These are phyloP conservation scores for Tillandsia fasciculata DNA, from an alignment of 176 grass and related monocot genomes.

Conservation along the genomic window DNA sequence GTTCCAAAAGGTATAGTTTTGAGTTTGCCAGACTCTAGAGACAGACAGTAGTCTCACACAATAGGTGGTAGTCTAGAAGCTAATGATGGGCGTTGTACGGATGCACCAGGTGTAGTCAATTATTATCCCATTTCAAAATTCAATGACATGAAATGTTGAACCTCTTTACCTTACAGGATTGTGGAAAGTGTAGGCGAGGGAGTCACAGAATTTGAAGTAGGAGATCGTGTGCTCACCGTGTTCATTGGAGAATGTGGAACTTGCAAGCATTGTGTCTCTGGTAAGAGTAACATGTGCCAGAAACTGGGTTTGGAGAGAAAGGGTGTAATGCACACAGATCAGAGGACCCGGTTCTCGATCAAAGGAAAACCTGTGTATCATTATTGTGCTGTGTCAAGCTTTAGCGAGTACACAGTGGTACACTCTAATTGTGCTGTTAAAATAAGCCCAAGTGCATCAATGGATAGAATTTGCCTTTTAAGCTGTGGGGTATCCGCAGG, in stretches of 20 bases:
- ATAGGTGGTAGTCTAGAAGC: too few species aligned
- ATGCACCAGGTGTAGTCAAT: not conserved
- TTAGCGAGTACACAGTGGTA: conserved; percentile 88
- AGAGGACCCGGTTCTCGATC: conserved; percentile 66
- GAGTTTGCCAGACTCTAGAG: too few species aligned
- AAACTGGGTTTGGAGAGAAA: conserved; percentile 80
- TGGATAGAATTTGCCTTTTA: conserved; percentile 82
- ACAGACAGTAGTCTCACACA: too few species aligned
- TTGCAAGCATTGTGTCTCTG: conserved; percentile 72
- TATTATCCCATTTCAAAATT: not conserved
- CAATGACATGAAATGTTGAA: not conserved
- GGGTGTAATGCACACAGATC: conserved; percentile 85
- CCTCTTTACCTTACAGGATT: conserved; percentile 30
- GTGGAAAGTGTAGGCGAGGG: conserved; percentile 74
- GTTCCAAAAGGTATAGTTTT: too few species aligned
- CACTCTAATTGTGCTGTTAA: conserved; percentile 78
- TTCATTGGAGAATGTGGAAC: conserved; percentile 89
- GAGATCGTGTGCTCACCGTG: conserved; percentile 68
- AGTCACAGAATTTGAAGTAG: conserved; percentile 59
- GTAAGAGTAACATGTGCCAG: conserved; percentile 96
- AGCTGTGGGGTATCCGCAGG: conserved; percentile 88
- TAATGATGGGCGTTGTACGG: too few species aligned
- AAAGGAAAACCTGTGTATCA: conserved; percentile 59
- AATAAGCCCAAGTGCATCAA: conserved; percentile 36
- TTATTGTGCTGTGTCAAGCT: conserved; percentile 92